Base-by-base conservation (phyloP, 1,284 basidiomycete genomes). In the Coniophora puteana region DNA sequence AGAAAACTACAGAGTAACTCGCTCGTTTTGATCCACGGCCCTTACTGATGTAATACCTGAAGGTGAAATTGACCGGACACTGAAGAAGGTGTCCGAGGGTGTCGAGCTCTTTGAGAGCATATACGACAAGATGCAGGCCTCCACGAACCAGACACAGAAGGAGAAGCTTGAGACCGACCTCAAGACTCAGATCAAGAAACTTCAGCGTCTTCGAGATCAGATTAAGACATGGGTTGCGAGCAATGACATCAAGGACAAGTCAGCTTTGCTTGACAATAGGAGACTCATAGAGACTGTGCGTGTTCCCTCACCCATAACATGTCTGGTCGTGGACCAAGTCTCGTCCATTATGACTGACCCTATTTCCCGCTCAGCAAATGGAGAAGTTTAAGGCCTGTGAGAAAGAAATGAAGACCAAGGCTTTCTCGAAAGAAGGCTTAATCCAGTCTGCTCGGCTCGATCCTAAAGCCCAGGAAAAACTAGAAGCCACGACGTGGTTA, bases 371-470 rank as follows among this genome's bases (percentile, higher is more conserved):
- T 2, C 17, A 98, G 94, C 96, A 99, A 96, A 99, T 99, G 96
- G 96, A 99, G 71, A 93, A 92, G 60, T 99, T 99, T 80, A 99
- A 99, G 61, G 95, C 95, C 18, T 92, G 93, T 67, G 96, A 99
- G 72, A 99, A 99, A 72, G 96, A 99, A 69, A 98, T 99, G 93
- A 99, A 99, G 79, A 99, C 96, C 48, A 99, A 99, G 65, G 96
- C 96, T 0, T 99, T 99, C 69, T 98, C 94, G 23, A 99, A 99
- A 66, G 96, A 98, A 65, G 96, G 96, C 26, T 78, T 99, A 25
- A 97, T 89, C 49, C 92, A 94, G 43, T 93, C 93, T 4, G 80
- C 92, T 33, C 91, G 90, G 57, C 83, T 99, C 22, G 96, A 99
- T 63, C 96, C 96, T 37, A 93, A 91, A 61, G 93, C 96, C 48